phyloP scores from a whole-genome alignment of 129 eudicot species.

The Artemisia tridentata region DNA sequence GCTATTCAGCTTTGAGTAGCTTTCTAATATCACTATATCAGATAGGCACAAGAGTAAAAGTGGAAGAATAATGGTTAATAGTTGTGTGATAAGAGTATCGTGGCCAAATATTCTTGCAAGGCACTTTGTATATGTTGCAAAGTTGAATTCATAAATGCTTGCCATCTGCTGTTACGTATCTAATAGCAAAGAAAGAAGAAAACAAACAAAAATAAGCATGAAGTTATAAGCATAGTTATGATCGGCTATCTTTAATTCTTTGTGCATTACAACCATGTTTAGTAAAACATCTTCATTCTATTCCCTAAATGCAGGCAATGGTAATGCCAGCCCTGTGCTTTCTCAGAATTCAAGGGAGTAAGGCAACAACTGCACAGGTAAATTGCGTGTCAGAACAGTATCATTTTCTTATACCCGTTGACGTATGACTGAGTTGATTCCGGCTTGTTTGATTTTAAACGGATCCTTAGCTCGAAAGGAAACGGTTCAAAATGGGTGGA shows the following conservation, averaged over 20 bases:
- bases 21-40: not conserved
- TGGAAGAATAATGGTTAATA: not conserved
- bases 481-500: not conserved
- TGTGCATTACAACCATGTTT: not conserved
- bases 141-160: not conserved
- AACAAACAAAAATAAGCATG: not conserved
- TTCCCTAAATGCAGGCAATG: slow-evolving; percentile 48
- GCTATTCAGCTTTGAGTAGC: not conserved
- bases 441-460: too few species aligned
- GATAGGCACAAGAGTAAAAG: not conserved
- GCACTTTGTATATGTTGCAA: not conserved
- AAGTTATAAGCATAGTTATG: not conserved
- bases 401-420: not conserved
- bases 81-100: not conserved
- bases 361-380: slow-evolving; percentile 75
- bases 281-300: not conserved
- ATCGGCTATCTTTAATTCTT: not conserved
- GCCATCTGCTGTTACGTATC: not conserved
- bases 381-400: not conserved
- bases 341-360: slow-evolving; percentile 57
- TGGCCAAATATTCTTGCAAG: not conserved
- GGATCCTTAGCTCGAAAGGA: too few species aligned
- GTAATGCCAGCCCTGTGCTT: slow-evolving; percentile 79
- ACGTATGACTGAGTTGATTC: too few species aligned
- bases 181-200: not conserved